Evolutionary conservation across 495 filamentous ascomycete species (phyloP).

Genomic region (Hypoxylon intermedium): DNA sequence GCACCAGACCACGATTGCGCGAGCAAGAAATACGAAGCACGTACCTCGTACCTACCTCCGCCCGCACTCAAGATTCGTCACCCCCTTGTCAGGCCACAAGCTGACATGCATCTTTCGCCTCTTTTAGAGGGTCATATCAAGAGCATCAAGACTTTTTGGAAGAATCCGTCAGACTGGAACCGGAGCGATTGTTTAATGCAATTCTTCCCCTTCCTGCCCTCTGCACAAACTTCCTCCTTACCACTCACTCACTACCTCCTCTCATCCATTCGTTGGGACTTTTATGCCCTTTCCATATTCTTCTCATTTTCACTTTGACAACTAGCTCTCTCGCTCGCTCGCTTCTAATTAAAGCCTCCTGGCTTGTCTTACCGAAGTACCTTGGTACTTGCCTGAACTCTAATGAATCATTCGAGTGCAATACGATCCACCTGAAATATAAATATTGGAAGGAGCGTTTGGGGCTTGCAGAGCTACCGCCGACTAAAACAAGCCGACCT

Average conservation of each 20-base stretch:
- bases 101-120: conserved; percentile 38
- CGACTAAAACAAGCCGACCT: conserved; percentile 10
- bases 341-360: conserved; percentile 1
- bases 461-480: conserved; percentile 18
- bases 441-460: not conserved
- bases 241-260: conserved; percentile 3
- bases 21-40: not conserved
- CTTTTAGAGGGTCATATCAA: conserved; percentile 21
- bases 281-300: conserved; percentile 1
- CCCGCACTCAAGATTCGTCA: conserved; percentile 18
- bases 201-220: conserved; percentile 12
- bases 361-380: too few species aligned
- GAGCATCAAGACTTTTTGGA: conserved; percentile 18
- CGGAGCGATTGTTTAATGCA: conserved; percentile 28
- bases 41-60: not conserved
- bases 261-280: not conserved
- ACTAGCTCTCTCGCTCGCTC: too few species aligned
- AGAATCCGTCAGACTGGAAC: conserved; percentile 22
- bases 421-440: conserved; percentile 1
- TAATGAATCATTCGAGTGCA: conserved; percentile 2
- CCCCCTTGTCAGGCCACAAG: conserved; percentile 38
- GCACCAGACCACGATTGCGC: not conserved
- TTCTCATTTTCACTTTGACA: conserved; percentile 11
- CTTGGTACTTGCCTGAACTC: too few species aligned
- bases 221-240: conserved; percentile 6